Conservation (phyloP, 106 monocot genomes). For the Cymbidium sinense region DNA sequence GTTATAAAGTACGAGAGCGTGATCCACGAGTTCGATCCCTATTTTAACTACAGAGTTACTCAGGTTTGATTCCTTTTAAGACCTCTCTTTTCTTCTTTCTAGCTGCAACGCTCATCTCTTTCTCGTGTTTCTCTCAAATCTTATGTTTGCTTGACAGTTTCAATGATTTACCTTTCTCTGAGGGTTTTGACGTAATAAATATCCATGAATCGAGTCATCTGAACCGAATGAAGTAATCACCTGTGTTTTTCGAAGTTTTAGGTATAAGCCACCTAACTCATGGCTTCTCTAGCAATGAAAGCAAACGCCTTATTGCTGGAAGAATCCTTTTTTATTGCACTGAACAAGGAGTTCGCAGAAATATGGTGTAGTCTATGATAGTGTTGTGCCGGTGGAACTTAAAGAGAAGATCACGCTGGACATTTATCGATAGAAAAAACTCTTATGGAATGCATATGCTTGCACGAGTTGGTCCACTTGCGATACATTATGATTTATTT, state of each 20-base stretch:
- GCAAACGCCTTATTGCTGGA: background rate
- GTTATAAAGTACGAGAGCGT: conserved; percentile 99
- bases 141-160: background rate
- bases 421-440: background rate
- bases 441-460: background rate
- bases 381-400: background rate
- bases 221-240: background rate
- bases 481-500: too few relatives aligned
- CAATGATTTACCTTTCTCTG: background rate
- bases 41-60: conserved; percentile 98
- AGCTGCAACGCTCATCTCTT: background rate
- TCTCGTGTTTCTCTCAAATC: background rate
- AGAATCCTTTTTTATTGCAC: background rate
- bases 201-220: conserved; percentile 1
- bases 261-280: background rate
- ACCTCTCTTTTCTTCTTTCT: background rate
- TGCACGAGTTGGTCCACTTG: background rate
- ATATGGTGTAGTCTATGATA: background rate
- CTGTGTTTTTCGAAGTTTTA: background rate
- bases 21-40: conserved; percentile 99
- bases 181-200: background rate
- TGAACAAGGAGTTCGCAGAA: background rate
- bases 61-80: conserved; percentile 43
- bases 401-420: background rate
- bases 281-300: background rate